A percentile compares a stretch with the other conserved stretches of the same genome.
Evolutionary conservation across 1,284 basidiomycete species (phyloP).

Genomic region (Apiotrichum veenhuisii): DNA sequence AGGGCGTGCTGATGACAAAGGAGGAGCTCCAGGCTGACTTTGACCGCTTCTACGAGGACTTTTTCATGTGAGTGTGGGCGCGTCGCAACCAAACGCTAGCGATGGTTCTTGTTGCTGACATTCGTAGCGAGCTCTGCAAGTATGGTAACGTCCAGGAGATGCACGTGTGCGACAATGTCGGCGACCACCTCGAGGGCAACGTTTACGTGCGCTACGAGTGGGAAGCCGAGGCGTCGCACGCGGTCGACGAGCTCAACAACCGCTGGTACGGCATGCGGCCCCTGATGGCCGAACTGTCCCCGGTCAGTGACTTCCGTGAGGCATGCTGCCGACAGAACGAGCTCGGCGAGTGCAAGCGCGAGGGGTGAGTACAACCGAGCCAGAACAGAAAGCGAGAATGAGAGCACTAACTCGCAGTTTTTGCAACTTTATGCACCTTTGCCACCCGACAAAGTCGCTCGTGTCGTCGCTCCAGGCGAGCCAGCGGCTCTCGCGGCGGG

Average conservation of each 20-base stretch:
- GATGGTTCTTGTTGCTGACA: not conserved
- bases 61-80: conserved; percentile 61
- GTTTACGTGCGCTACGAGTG: conserved; percentile 98
- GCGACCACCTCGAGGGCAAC: conserved; percentile 97
- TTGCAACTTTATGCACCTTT: conserved; percentile 99
- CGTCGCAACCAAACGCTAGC: too few relatives aligned
- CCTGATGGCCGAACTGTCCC: conserved; percentile 95
- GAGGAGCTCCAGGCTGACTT: conserved; percentile 87
- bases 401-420: conserved; percentile 47
- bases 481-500: conserved; percentile 73
- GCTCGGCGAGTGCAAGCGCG: conserved; percentile 91
- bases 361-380: conserved; percentile 59
- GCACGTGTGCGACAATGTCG: conserved; percentile 98
- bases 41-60: conserved; percentile 93
- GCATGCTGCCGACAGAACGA: conserved; percentile 98
- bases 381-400: not conserved
- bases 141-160: conserved; percentile 94
- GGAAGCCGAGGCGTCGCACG: conserved; percentile 94
- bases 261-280: conserved; percentile 98
- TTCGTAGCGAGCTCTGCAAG: conserved; percentile 70
- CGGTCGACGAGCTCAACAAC: conserved; percentile 89
- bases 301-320: conserved; percentile 98
- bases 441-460: conserved; percentile 76
- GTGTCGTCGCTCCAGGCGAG: conserved; percentile 73
- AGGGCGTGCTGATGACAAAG: conserved; percentile 61